Evolutionary conservation across 1,284 basidiomycete genomes (phyloP), one percentile per base, ranked within the genome.

Genomic region (Cryptococcus sp.): DNA sequence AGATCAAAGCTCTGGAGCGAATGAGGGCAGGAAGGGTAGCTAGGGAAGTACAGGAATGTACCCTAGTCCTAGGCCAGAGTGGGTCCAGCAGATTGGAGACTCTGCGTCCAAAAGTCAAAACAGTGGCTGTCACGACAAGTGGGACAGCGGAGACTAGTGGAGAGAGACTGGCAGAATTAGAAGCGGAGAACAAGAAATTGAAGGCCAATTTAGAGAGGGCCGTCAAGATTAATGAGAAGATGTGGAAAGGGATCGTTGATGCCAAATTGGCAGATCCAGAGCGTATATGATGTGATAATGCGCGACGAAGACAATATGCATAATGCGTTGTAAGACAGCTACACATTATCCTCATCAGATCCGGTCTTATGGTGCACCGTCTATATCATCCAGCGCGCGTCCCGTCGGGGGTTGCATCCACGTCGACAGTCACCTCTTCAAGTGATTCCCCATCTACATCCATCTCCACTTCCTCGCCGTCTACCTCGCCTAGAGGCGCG

Each of bases 221-320:
- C 3, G 88, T 88, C 64, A 82, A 84, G 31, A 80, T 92, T 52
- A 94, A 93, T 61, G 88, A 92, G 64, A 80, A 82, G 48, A 92
- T 93, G 85, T 93, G 91, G 91, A 85, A 87, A 60, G 82, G 81
- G 1, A 82, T 92, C 0, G 67, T 74, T 18, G 71, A 74, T 48
- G 31, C 67, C 37, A 62, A 66, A 32, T 21, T 69, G 54, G 48
- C 50, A 21, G 45, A 54, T 7, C 31, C 28, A 11, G 28, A 28
- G 28, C 28, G 28, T 28, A 28, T 28, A 28, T 28, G 28, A 28
- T 28, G 5, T 28, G 28, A 5, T 28, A 11, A n/a, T n/a, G n/a
- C n/a, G n/a, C n/a, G n/a, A n/a, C n/a, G n/a, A n/a, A 28, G 28
- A 28, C 5, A 5, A 28, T 28, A 44, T 44, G 42, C 42, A 44